These are phyloP conservation scores for Rosa rugosa DNA, from an alignment of 306 rosid genomes.

Conservation along the genomic window DNA sequence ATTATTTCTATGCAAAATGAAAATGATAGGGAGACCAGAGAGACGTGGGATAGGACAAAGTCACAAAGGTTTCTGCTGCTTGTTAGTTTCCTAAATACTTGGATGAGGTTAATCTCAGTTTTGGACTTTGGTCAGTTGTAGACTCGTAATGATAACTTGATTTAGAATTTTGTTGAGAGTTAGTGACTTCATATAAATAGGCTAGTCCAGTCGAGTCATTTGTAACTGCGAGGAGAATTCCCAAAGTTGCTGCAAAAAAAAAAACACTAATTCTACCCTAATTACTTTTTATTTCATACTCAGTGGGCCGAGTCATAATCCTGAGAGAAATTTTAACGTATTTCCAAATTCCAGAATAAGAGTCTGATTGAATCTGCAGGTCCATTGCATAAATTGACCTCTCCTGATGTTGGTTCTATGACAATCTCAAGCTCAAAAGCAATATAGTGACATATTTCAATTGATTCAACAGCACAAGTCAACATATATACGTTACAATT, in stretches of 20 bases:
- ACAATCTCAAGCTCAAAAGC: not conserved
- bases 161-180: not conserved
- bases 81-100: not conserved
- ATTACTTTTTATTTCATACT: no score
- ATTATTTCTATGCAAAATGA: not conserved
- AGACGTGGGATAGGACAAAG: conserved; percentile 2
- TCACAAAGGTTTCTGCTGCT: not conserved
- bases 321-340: not conserved
- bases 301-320: not conserved
- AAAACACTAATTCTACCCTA: no score
- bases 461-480: conserved; percentile 3
- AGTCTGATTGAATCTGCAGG: not conserved
- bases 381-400: not conserved
- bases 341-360: not conserved
- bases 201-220: not conserved
- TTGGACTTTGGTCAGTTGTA: not conserved
- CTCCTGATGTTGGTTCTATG: not conserved
- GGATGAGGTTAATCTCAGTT: not conserved
- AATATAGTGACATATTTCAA: not conserved
- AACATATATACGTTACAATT: not conserved
- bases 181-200: not conserved
- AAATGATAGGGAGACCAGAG: not conserved
- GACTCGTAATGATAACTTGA: not conserved
- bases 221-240: not conserved
- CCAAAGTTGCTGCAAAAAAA: no score